Percentiles rank a stretch among this genome's conserved stretches.
Conservation (phyloP, 2,329 filamentous ascomycete species). For the Penicillium sp. region DNA sequence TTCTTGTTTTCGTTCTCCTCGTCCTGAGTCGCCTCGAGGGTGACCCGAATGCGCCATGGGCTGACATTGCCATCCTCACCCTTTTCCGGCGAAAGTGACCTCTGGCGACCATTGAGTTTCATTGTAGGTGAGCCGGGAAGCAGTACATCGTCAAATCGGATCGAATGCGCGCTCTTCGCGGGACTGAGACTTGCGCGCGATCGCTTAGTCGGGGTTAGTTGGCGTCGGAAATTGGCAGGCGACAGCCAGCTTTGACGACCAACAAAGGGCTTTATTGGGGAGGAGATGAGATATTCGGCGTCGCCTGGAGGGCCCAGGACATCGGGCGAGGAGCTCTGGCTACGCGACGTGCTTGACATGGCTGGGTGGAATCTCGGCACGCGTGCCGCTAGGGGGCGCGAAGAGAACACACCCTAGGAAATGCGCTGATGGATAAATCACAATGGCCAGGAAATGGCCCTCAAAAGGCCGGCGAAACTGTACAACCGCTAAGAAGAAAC, state of each 20-base stretch:
- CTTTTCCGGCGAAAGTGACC: constrained; percentile 38
- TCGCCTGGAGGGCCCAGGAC: constrained; percentile 41
- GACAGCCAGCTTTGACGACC: constrained; percentile 40
- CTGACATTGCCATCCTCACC: constrained; percentile 39
- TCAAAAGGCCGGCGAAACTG: constrained; percentile 3
- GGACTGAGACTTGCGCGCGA: constrained; percentile 35
- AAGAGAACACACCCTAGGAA: constrained; percentile 16
- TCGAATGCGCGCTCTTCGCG: constrained; percentile 36
- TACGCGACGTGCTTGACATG: constrained; percentile 34
- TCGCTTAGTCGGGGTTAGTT: constrained; percentile 34
- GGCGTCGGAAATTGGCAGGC: constrained; percentile 30
- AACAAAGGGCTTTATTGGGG: constrained; percentile 36
- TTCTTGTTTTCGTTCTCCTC: constrained; percentile 33
- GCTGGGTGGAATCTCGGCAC: constrained; percentile 19
- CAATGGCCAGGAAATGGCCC: constrained; percentile 1
- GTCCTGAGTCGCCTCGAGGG: constrained; percentile 46
- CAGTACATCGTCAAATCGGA: constrained; percentile 41
- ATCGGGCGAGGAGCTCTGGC: constrained; percentile 41
- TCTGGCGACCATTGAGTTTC: constrained; percentile 27
- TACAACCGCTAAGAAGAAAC: constrained; percentile 11
- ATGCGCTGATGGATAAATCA: constrained; percentile 11
- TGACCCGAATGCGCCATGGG: constrained; percentile 47
- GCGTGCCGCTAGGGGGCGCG: constrained; percentile 23
- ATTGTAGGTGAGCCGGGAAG: constrained; percentile 37
- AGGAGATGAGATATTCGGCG: constrained; percentile 41